Conservation (phyloP, 108 stramenopile genomes). For the Nitzschia putrida region DNA sequence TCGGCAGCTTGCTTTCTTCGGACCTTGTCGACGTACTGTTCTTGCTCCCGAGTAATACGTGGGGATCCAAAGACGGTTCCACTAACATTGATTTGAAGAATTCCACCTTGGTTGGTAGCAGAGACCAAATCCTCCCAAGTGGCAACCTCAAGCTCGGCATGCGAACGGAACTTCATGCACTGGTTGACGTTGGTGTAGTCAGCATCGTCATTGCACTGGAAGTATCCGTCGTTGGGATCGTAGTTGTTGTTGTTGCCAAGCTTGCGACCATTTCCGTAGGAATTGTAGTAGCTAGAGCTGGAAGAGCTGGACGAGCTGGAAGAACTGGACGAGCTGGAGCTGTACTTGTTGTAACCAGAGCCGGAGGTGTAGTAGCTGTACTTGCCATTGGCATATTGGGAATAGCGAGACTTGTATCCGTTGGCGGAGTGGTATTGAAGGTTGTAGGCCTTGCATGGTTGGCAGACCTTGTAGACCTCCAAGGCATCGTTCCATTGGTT, state of each 20-base stretch:
- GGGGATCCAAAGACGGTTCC: slow-evolving; percentile 35
- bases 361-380: slow-evolving; percentile 13
- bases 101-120: slow-evolving; percentile 55
- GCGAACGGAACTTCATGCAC: slow-evolving; percentile 61
- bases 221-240: slow-evolving; percentile 43
- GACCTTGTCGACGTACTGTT: slow-evolving; percentile 30
- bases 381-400: slow-evolving; percentile 15
- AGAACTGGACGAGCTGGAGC: slow-evolving; percentile 8
- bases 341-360: slow-evolving; percentile 19
- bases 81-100: slow-evolving; percentile 34
- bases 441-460: slow-evolving; percentile 60
- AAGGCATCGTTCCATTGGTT: slow-evolving; percentile 49
- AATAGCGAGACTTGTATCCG: slow-evolving; percentile 15
- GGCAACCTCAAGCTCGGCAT: slow-evolving; percentile 44
- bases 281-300: slow-evolving; percentile 13
- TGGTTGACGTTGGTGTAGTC: slow-evolving; percentile 67
- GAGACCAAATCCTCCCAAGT: slow-evolving; percentile 45
- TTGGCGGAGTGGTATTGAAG: slow-evolving; percentile 13
- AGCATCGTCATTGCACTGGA: slow-evolving; percentile 60
- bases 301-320: neutral
- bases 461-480: slow-evolving; percentile 56
- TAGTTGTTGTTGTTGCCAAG: slow-evolving; percentile 25
- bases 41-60: slow-evolving; percentile 29
- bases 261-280: slow-evolving; percentile 14
- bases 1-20: slow-evolving; percentile 25